Evolutionary conservation across 2,329 filamentous ascomycete species (phyloP).

Genomic region (Coleophoma cylindrospora): DNA sequence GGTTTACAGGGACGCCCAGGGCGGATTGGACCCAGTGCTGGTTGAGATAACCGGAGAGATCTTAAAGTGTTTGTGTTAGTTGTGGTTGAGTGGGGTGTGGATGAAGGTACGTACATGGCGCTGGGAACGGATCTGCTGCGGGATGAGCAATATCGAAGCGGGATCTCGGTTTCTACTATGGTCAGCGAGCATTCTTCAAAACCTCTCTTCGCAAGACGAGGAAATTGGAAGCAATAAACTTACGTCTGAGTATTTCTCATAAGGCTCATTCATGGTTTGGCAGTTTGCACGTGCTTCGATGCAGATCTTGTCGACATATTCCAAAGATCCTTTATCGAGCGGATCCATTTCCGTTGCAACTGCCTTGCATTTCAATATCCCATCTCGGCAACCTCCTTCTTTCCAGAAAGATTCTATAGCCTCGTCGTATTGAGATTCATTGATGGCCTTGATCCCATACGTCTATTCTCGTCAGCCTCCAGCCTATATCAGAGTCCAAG

Average conservation of each 20-base stretch:
- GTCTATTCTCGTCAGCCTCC: conserved; percentile 24
- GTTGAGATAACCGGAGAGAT: conserved; percentile 8
- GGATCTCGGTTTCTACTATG: neutral
- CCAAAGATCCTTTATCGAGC: conserved; percentile 22
- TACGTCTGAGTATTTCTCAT: neutral
- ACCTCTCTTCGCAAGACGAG: no score
- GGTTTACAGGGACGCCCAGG: conserved; percentile 57
- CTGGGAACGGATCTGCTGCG: conserved; percentile 5
- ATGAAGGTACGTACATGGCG: neutral
- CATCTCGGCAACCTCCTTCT: conserved; percentile 43
- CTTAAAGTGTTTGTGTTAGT: neutral
- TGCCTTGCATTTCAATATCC: conserved; percentile 41
- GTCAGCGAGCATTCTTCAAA: no score
- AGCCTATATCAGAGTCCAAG: no score
- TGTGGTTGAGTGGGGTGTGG: neutral
- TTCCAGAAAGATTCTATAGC: conserved; percentile 35
- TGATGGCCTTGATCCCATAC: conserved; percentile 46
- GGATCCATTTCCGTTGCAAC: conserved; percentile 41
- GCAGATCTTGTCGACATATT: neutral
- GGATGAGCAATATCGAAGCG: conserved; percentile 19
- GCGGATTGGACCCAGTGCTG: conserved; percentile 40
- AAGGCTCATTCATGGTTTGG: neutral
- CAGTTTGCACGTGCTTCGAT: neutral
- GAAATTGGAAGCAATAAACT: neutral
- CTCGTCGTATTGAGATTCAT: conserved; percentile 35